Evolutionary conservation across 441 rosid species (phyloP).

Genomic region (Croton setiger): DNA sequence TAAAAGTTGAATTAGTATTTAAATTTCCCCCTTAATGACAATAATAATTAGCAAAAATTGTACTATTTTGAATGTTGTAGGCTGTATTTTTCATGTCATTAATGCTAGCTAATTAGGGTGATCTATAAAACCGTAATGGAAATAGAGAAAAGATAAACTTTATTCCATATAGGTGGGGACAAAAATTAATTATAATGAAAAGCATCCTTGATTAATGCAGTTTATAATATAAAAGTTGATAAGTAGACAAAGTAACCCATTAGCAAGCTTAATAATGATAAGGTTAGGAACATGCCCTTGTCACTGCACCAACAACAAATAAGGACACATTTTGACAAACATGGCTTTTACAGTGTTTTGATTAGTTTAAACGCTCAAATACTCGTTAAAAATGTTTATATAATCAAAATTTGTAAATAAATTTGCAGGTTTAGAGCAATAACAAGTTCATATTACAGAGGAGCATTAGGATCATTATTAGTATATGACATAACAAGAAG

Average conservation of each 20-base stretch:
- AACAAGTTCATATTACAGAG: constrained; percentile 87
- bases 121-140: neutral
- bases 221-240: neutral
- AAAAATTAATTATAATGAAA: neutral
- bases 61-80: too few species aligned
- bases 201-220: constrained; percentile 12
- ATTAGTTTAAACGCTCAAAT: too few species aligned
- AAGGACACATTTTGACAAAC: too few species aligned
- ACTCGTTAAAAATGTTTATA: too few species aligned
- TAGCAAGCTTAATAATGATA: neutral
- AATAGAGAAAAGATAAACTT: neutral
- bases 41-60: too few species aligned
- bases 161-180: neutral
- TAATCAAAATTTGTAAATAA: neutral
- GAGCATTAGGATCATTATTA: constrained; percentile 79
- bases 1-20: too few species aligned
- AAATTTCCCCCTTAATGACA: too few species aligned
- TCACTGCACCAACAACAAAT: neutral
- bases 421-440: constrained; percentile 77
- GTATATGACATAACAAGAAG: constrained; percentile 77
- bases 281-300: neutral
- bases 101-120: neutral
- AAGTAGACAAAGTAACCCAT: neutral
- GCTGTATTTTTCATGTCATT: neutral
- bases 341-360: too few species aligned